A percentile compares a stretch with the other conserved stretches of the same genome.
phyloP scores from a whole-genome alignment of 176 grass and related monocot genomes.

The Juncus effusus region DNA sequence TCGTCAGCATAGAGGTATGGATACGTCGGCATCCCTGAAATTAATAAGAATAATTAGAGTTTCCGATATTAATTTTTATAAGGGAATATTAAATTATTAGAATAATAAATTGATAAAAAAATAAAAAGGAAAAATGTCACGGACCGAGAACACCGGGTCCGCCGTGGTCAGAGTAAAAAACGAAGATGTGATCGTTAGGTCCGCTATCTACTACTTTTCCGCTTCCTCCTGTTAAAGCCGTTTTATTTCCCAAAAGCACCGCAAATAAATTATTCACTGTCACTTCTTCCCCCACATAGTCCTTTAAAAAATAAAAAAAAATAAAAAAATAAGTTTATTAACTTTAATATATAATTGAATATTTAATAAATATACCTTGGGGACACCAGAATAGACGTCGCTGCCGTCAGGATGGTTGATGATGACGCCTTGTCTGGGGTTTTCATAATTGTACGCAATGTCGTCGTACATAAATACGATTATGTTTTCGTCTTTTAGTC shows the following conservation, averaged over 20 bases:
- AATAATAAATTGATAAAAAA: neutral
- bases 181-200: constrained; percentile 93
- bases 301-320: constrained; percentile 35
- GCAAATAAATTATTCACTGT: constrained; percentile 79
- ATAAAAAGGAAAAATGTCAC: constrained; percentile 30
- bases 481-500: constrained; percentile 92
- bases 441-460: constrained; percentile 68
- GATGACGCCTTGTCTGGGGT: constrained; percentile 65
- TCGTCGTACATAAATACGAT: constrained; percentile 98
- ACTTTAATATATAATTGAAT: neutral
- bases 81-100: constrained; percentile 6
- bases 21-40: constrained; percentile 90
- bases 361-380: constrained; percentile 52
- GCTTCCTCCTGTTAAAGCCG: constrained; percentile 73
- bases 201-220: constrained; percentile 90
- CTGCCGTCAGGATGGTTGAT: constrained; percentile 86
- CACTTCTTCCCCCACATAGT: constrained; percentile 81
- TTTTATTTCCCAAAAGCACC: constrained; percentile 87
- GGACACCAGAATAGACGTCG: constrained; percentile 92
- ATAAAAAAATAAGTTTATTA: constrained; percentile 1
- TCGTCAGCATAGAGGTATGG: constrained; percentile 91
- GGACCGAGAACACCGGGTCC: constrained; percentile 87
- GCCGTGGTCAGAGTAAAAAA: constrained; percentile 93
- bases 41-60: constrained; percentile 18
- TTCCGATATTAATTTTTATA: neutral